Percentiles rank a stretch among this genome's conserved stretches.
Evolutionary conservation across 2,329 filamentous ascomycete species (phyloP).

Genomic region (Escovopsis sp.): DNA sequence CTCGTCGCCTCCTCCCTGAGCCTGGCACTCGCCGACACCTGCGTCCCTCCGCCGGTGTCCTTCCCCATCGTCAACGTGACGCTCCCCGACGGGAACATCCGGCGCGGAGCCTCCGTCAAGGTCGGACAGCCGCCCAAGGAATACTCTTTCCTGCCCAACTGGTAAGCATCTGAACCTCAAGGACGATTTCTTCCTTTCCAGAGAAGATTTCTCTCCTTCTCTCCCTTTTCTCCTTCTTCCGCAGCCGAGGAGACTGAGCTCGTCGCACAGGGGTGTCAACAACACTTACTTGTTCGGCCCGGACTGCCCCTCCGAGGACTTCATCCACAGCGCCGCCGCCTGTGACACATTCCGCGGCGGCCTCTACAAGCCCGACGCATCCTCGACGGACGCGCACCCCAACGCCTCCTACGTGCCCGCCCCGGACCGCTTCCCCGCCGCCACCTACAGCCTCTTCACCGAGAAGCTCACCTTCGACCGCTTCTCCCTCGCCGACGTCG

Average conservation of each 20-base stretch:
- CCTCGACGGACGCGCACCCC: constrained; percentile 1
- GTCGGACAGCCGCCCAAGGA: constrained; percentile 3
- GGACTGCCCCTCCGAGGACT: neutral
- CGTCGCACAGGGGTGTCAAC: constrained; percentile 1
- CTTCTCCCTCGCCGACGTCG: constrained; percentile 3
- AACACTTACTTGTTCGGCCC: constrained; percentile 8
- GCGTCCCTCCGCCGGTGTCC: neutral
- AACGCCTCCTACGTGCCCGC: neutral
- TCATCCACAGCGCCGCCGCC: neutral
- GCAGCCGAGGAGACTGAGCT: too few relatives aligned
- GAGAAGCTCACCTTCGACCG: constrained; percentile 2
- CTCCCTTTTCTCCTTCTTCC: too few relatives aligned
- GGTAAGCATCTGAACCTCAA: constrained; percentile 2
- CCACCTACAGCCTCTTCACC: constrained; percentile 7
- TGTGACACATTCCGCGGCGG: constrained; percentile 7
- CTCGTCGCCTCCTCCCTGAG: neutral
- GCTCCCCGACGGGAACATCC: neutral
- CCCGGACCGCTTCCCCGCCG: constrained; percentile 1
- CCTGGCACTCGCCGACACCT: neutral
- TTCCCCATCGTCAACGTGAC: constrained; percentile 3
- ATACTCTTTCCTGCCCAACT: constrained; percentile 5
- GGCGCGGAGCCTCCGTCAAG: constrained; percentile 4
- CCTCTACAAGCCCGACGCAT: constrained; percentile 1
- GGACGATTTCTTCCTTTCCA: too few relatives aligned
- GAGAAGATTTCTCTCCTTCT: too few relatives aligned